Evolutionary conservation across 2,329 filamentous ascomycete species (phyloP).

Genomic region (Trichophaea hybrida): DNA sequence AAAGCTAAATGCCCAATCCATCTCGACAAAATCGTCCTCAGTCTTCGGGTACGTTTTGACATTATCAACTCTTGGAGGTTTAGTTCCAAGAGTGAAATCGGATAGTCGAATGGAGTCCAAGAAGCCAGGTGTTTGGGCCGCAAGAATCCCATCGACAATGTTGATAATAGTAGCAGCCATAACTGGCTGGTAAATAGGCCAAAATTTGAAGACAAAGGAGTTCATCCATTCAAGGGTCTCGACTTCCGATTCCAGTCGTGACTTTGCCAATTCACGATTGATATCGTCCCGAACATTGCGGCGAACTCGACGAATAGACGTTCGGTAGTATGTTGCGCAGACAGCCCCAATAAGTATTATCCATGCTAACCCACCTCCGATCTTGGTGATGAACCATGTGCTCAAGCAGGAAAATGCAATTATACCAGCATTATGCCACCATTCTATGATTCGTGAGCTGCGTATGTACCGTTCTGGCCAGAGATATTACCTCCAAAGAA

Average conservation of each 20-base stretch:
- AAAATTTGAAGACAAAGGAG: constrained; percentile 95
- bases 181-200: constrained; percentile 95
- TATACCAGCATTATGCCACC: constrained; percentile 94
- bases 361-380: constrained; percentile 88
- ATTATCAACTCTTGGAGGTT: constrained; percentile 89
- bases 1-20: constrained; percentile 99
- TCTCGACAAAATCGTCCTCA: constrained; percentile 87
- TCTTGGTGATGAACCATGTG: constrained; percentile 77
- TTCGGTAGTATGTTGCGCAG: constrained; percentile 92
- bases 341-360: constrained; percentile 82
- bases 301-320: constrained; percentile 80
- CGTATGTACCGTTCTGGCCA: background rate
- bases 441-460: constrained; percentile 45
- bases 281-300: constrained; percentile 95
- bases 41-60: constrained; percentile 96
- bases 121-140: constrained; percentile 79
- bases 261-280: constrained; percentile 73
- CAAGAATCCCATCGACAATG: constrained; percentile 90
- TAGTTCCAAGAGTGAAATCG: constrained; percentile 84
- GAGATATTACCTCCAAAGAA: constrained; percentile 62
- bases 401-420: constrained; percentile 83
- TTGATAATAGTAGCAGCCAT: constrained; percentile 83
- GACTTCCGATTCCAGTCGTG: constrained; percentile 72
- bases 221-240: constrained; percentile 99
- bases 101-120: constrained; percentile 87